These are phyloP conservation scores for Lactarius quietus DNA, from an alignment of 768 basidiomycete genomes.

Conservation along the genomic window DNA sequence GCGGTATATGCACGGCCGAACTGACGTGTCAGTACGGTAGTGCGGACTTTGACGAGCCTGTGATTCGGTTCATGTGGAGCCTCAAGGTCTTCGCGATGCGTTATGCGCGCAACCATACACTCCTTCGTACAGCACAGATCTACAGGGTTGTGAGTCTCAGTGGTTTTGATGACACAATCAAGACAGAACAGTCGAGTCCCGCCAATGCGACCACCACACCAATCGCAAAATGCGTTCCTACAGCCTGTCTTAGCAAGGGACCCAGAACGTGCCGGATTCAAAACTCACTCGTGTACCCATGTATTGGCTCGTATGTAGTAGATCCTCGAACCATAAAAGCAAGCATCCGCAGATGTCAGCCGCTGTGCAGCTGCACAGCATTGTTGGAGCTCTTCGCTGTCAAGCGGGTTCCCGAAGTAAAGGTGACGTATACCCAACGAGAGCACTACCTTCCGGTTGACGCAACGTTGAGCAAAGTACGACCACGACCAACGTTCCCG, in stretches of 20 bases:
- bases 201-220: constrained; percentile 30
- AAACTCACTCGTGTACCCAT: constrained; percentile 26
- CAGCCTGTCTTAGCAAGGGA: background rate
- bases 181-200: constrained; percentile 34
- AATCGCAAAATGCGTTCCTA: constrained; percentile 29
- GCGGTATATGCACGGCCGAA: background rate
- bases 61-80: constrained; percentile 33
- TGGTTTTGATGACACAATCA: constrained; percentile 29
- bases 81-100: constrained; percentile 22
- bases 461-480: constrained; percentile 33
- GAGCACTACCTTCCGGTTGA: constrained; percentile 29
- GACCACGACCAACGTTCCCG: constrained; percentile 32
- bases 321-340: constrained; percentile 29
- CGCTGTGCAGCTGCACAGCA: constrained; percentile 22
- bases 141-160: constrained; percentile 24
- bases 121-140: constrained; percentile 32
- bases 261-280: background rate
- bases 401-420: constrained; percentile 26
- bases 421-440: constrained; percentile 28
- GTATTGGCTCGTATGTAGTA: constrained; percentile 25
- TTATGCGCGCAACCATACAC: constrained; percentile 27
- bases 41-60: constrained; percentile 32
- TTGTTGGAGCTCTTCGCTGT: constrained; percentile 24
- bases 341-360: constrained; percentile 29
- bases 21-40: constrained; percentile 12